Conservation (phyloP, 257 asterid species). For the Knoxia roxburghii region DNA sequence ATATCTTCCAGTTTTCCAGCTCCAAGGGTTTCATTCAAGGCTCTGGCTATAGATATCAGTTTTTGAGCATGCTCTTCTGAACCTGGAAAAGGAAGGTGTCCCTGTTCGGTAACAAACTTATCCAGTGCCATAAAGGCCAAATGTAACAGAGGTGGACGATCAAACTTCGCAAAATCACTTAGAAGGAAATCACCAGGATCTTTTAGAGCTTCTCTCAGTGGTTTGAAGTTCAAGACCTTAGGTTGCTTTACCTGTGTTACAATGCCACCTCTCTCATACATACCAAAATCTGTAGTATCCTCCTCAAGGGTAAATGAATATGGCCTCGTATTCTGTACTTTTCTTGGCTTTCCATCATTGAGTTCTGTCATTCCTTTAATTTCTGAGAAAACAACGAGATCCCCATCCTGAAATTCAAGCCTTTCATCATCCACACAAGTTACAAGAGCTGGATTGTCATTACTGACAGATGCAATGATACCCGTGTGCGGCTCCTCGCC, state of each 20-base stretch:
- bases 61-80: constrained; percentile 85
- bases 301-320: constrained; percentile 82
- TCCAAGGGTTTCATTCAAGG: constrained; percentile 55
- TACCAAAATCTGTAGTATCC: constrained; percentile 65
- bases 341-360: constrained; percentile 95
- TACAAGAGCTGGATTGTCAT: constrained; percentile 80
- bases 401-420: constrained; percentile 93
- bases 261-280: constrained; percentile 81
- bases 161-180: constrained; percentile 87
- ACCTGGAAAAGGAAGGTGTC: constrained; percentile 75
- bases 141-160: constrained; percentile 83
- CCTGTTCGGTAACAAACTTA: constrained; percentile 54
- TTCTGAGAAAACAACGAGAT: constrained; percentile 83
- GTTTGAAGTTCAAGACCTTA: constrained; percentile 74
- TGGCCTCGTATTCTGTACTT: constrained; percentile 59
- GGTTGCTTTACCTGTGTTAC: constrained; percentile 91
- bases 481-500: constrained; percentile 96
- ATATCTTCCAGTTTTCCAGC: constrained; percentile 65
- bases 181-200: constrained; percentile 93
- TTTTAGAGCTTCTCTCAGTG: constrained; percentile 65
- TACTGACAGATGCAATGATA: constrained; percentile 80
- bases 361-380: constrained; percentile 80
- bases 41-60: constrained; percentile 57
- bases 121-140: constrained; percentile 87
- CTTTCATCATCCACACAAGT: constrained; percentile 94